Conservation (phyloP, 2,329 filamentous ascomycete species). For the Ascochyta fabae region DNA sequence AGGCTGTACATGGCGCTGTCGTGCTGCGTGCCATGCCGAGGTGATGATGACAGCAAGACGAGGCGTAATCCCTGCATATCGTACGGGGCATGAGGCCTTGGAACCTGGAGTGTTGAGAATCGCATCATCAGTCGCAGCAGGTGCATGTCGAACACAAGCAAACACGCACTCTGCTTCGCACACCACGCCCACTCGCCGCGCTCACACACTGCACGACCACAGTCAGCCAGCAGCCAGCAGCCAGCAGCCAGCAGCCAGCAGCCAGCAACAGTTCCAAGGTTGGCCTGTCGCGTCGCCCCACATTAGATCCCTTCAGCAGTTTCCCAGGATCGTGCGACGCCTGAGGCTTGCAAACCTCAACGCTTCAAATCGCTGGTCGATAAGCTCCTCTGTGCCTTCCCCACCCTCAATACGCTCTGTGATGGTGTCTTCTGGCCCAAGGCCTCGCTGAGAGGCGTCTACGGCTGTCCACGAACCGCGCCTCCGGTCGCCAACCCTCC, state of each 20-base stretch:
- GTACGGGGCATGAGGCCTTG: conserved; percentile 13
- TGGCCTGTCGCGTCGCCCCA: conserved; percentile 11
- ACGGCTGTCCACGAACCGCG: conserved; percentile 6
- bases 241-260: not conserved
- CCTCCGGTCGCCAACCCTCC: conserved; percentile 8
- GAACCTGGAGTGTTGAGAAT: conserved; percentile 11
- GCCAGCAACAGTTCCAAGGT: not conserved
- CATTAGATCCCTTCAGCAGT: conserved; percentile 3
- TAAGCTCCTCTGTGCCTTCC: conserved; percentile 3
- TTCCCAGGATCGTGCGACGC: conserved; percentile 19
- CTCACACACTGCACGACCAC: conserved; percentile 5
- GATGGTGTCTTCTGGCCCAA: conserved; percentile 37
- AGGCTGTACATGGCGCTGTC: not conserved
- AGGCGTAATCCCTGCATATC: conserved; percentile 11
- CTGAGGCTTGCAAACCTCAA: conserved; percentile 13
- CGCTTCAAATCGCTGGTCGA: conserved; percentile 8
- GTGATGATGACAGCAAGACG: not conserved
- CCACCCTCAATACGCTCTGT: conserved; percentile 1
- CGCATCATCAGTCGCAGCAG: conserved; percentile 12
- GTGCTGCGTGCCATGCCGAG: not conserved
- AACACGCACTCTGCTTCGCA: not conserved
- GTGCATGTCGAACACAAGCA: conserved; percentile 4
- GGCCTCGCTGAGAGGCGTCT: conserved; percentile 47
- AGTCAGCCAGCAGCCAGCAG: not conserved
- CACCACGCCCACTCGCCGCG: not conserved